Evolutionary conservation across 169 alveolate genomes (phyloP).

Genomic region (Amoebophrya sp.): DNA sequence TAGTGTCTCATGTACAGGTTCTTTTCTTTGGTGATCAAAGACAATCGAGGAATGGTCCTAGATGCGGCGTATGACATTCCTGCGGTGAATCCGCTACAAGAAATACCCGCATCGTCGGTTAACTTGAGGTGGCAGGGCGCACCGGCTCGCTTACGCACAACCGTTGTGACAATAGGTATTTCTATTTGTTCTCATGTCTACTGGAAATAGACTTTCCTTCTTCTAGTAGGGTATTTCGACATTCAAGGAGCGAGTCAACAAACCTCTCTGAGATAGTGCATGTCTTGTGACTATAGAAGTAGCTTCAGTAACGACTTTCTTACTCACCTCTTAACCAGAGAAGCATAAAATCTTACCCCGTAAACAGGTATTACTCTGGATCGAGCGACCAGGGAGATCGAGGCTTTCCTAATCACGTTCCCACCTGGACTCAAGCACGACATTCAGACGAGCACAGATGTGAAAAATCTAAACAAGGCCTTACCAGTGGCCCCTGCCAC

Average conservation of each 20-base stretch:
- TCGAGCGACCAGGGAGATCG: background rate
- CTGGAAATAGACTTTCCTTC: too few species aligned
- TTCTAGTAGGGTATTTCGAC: too few species aligned
- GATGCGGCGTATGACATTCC: slow-evolving; percentile 31
- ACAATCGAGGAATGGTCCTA: background rate
- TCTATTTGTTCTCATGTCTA: too few species aligned
- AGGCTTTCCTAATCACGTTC: background rate
- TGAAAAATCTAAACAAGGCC: slow-evolving; percentile 13
- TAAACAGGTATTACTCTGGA: background rate
- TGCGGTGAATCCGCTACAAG: slow-evolving; percentile 27
- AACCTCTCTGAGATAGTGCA: too few species aligned
- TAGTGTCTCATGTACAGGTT: too few species aligned
- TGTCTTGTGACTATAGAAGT: too few species aligned
- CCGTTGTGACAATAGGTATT: background rate
- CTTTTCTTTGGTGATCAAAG: background rate
- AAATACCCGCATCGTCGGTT: background rate
- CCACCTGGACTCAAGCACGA: slow-evolving; percentile 27
- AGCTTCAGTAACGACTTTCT: too few species aligned
- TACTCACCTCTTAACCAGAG: too few species aligned
- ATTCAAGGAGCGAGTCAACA: too few species aligned
- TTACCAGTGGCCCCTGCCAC: slow-evolving; percentile 32
- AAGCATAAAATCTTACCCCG: too few species aligned
- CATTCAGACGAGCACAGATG: slow-evolving; percentile 18
- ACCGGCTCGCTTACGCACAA: background rate
- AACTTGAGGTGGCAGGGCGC: background rate